Conservation (phyloP, 2,329 filamentous ascomycete genomes). For the Aspergillus thermomutatus region DNA sequence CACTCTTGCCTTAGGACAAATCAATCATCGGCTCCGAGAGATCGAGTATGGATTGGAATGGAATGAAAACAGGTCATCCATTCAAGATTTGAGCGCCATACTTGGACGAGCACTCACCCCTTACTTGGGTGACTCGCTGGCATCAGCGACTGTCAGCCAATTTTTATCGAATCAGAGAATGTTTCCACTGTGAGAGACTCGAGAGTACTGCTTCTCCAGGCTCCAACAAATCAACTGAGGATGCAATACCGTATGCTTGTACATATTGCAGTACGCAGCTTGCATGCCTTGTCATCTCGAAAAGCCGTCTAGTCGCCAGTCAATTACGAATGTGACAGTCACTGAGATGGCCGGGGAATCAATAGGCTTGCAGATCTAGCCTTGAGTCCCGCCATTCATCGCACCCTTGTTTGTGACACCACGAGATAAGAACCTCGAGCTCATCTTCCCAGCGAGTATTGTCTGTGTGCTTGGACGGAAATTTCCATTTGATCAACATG, state of each 20-base stretch:
- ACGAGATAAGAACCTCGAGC: neutral
- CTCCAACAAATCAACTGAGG: neutral
- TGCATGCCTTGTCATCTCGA: neutral
- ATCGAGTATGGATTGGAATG: neutral
- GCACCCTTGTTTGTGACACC: neutral
- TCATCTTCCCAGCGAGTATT: neutral
- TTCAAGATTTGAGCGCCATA: neutral
- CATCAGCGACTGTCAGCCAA: neutral
- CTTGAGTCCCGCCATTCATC: neutral
- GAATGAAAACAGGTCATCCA: neutral
- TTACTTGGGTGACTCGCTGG: neutral
- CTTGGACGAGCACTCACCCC: neutral
- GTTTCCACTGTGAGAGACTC: too few relatives aligned
- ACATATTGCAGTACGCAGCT: neutral
- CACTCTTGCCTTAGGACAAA: neutral
- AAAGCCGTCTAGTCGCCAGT: neutral
- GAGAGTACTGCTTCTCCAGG: neutral
- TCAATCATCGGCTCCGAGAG: neutral
- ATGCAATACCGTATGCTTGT: neutral
- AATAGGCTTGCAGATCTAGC: neutral
- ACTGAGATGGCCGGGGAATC: neutral
- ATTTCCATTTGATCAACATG: neutral
- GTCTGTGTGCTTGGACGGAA: neutral
- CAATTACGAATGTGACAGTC: neutral
- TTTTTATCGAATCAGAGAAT: too few relatives aligned